Evolutionary conservation across 2,329 filamentous ascomycete genomes (phyloP), one percentile per base, ranked within the genome.

Genomic region (Fusarium xylarioides): DNA sequence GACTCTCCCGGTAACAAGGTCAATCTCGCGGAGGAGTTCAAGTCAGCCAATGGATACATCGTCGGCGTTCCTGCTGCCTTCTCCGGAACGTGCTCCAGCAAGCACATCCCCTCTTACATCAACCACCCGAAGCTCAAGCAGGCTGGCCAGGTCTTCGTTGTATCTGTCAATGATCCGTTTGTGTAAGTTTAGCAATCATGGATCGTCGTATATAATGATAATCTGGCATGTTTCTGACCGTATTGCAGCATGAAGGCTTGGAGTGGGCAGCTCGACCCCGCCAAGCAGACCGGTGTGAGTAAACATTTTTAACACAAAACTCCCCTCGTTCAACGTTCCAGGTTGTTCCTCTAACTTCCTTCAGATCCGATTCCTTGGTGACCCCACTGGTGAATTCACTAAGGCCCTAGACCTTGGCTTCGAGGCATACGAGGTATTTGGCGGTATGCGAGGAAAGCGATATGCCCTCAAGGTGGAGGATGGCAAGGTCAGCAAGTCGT

Each of bases 121-220:
- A 91, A 90, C 79, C 92, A 94, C 80, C 88, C 91, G 62, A 90
- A 91, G 81, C 87, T 97, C 76, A 93, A 93, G 84, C 87, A 91
- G 68, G 94, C 93, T 35, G 95, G 95, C 54, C 87, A 92, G 78
- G 93, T 97, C 50, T 97, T 97, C 79, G 94, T 98, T 44, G 91
- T 98, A 63, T 91, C 93, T 21, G 95, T 98, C 80, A 98, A 98
- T 81, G 95, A 98, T 81, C 90, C 95, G 26, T 98, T 98, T 81
- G 95, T 97, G 93, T 97, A 86, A 83, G 93, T 84, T 47, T 35
- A 19, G 18, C 11, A 16, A 14, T n/a, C 28, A 11, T n/a, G 14
- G 19, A 10, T 2, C n/a, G 15, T 26, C 55, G 46, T 21, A 23
- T 9, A 8, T 16, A 26, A 19, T 18, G 8, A 18, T 19, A 11